Evolutionary conservation across 177 flowering plant genomes (phyloP), one percentile per base, ranked within the genome.

Genomic region (Vitis hybrid): DNA sequence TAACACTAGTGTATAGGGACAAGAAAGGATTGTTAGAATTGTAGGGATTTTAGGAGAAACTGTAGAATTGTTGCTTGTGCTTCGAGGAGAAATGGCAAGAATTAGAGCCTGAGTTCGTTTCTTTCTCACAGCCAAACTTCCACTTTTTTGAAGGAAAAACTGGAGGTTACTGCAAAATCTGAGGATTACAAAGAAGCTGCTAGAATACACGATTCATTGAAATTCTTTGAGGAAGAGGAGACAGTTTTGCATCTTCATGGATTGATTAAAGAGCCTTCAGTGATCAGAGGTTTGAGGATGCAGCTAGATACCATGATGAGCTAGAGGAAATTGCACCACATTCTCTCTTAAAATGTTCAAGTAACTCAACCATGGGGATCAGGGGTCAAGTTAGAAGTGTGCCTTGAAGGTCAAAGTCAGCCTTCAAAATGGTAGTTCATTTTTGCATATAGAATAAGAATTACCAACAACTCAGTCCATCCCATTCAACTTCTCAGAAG

Each of bases 161-260:
- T 91, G 92, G 91, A 88, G 74, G 88, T 90, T 49, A 96, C 96
- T 8, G 93, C 96, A 2, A 87, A 88, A 81, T 82, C 90, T 3
- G 98, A 91, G 98, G 87, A 94, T 74, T 94, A 90, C 69, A 82
- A 94, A 73, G 97, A 94, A 81, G 98, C 98, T 55, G 98, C 97
- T 18, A 86, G 94, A 72, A 78, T 94, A 60, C 83, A 94, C 52
- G 96, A 91, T 77, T 90, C 96, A 1, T 73, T 94, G 81, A 92
- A 76, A 74, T 71, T 79, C 18, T 91, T 92, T 74, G 97, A 90
- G 79, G 91, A 91, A 50, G 91, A 86, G 70, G 97, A 92, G 75
- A 97, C 97, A 1, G 86, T 92, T 59, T 70, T 94, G 74, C 88
- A 86, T 15, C 85, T 94, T 8, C 64, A 81, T 53, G 82, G 88